Evolutionary conservation across 148 eudicot species (phyloP).

Genomic region (Simmondsia chinensis): DNA sequence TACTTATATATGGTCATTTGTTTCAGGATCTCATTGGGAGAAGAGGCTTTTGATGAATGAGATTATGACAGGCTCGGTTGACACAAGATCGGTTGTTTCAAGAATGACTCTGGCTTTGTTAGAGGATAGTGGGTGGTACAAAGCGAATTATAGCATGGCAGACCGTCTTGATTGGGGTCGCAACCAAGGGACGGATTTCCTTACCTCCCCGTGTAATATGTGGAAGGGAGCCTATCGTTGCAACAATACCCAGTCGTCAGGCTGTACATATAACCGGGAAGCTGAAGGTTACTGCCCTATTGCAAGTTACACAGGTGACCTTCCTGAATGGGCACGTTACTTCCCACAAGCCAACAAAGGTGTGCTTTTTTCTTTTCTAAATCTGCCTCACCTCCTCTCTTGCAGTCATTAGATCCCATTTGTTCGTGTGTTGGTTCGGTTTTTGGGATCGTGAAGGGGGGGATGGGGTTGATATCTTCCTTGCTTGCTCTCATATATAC

Average conservation of each 20-base stretch:
- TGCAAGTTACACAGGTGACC: constrained; percentile 64
- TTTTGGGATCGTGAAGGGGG: too few relatives aligned
- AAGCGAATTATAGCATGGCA: constrained; percentile 95
- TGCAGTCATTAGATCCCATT: background rate
- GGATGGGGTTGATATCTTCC: too few relatives aligned
- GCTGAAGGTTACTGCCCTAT: constrained; percentile 98
- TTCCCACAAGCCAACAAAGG: constrained; percentile 96
- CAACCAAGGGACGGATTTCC: constrained; percentile 92
- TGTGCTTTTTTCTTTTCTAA: too few relatives aligned
- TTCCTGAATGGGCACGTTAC: constrained; percentile 94
- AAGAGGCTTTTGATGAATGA: constrained; percentile 98
- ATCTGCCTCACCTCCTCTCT: background rate
- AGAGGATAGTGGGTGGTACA: constrained; percentile 98
- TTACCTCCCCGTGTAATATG: constrained; percentile 65
- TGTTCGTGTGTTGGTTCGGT: background rate
- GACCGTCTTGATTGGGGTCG: constrained; percentile 95
- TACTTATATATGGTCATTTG: constrained; percentile 6
- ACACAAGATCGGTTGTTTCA: constrained; percentile 92
- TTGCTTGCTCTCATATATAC: too few relatives aligned
- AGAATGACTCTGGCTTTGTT: constrained; percentile 88
- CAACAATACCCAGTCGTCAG: constrained; percentile 84
- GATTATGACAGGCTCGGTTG: constrained; percentile 99
- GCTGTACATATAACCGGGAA: constrained; percentile 96
- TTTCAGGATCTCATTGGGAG: constrained; percentile 97
- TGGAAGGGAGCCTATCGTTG: constrained; percentile 99